These are phyloP conservation scores for Papiliotrema fonsecae DNA, from an alignment of 1,284 basidiomycete species.

Conservation along the genomic window DNA sequence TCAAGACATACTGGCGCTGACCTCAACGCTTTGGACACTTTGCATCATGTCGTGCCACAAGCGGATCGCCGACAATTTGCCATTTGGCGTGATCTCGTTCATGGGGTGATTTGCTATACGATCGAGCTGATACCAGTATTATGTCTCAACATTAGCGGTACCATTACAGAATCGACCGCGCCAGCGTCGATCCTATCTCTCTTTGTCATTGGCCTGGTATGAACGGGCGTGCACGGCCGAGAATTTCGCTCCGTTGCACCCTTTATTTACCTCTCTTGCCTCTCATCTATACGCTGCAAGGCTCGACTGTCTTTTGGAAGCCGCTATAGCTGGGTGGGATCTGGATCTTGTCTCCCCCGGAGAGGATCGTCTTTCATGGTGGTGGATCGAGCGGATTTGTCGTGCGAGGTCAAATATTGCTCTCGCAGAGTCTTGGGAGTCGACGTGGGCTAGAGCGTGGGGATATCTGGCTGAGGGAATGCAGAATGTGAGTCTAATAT, in stretches of 20 bases:
- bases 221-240: slow-evolving; percentile 24
- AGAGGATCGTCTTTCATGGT: slow-evolving; percentile 32
- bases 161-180: slow-evolving; percentile 25
- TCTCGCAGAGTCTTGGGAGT: slow-evolving; percentile 13
- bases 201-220: slow-evolving; percentile 24
- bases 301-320: slow-evolving; percentile 36
- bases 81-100: slow-evolving; percentile 23
- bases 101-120: slow-evolving; percentile 22
- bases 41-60: slow-evolving; percentile 7
- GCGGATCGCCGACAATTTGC: slow-evolving; percentile 12
- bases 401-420: not conserved
- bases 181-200: slow-evolving; percentile 23
- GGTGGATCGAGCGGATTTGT: slow-evolving; percentile 28
- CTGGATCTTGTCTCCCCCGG: slow-evolving; percentile 16
- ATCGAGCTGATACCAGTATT: slow-evolving; percentile 7
- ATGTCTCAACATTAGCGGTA: slow-evolving; percentile 8
- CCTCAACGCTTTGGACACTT: slow-evolving; percentile 4
- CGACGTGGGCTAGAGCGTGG: slow-evolving; percentile 24
- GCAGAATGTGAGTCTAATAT: slow-evolving; percentile 22
- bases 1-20: slow-evolving; percentile 4
- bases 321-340: slow-evolving; percentile 21
- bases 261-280: slow-evolving; percentile 3
- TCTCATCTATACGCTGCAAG: slow-evolving; percentile 18
- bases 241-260: slow-evolving; percentile 4
- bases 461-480: slow-evolving; percentile 17